phyloP scores from a whole-genome alignment of 208 protist genomes.

The Leishmania tarentolae region DNA sequence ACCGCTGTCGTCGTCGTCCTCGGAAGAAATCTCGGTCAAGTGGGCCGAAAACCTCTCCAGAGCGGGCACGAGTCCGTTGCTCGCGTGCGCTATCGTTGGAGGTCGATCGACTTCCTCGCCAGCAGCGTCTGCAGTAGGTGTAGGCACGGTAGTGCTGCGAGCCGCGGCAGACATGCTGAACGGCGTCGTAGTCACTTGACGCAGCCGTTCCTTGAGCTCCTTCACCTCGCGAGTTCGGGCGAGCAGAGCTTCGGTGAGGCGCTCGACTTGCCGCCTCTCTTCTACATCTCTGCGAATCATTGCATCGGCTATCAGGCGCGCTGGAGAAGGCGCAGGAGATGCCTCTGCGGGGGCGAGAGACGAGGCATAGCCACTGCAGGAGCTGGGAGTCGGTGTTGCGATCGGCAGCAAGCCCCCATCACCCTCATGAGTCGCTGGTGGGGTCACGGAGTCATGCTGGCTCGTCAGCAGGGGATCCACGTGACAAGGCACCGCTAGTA shows the following conservation, averaged over 20 bases:
- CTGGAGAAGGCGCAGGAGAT: background rate
- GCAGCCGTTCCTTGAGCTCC: conserved; percentile 11
- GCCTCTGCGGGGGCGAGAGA: background rate
- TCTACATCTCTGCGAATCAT: background rate
- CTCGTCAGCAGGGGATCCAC: background rate
- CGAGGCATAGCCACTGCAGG: background rate
- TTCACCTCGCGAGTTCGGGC: conserved; percentile 11
- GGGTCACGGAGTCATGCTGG: background rate
- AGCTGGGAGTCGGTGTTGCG: background rate
- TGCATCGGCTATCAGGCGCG: background rate
- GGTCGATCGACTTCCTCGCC: conserved; percentile 14
- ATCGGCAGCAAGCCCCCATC: background rate
- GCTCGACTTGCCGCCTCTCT: background rate
- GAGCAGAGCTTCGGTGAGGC: conserved; percentile 15
- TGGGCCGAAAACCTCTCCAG: background rate
- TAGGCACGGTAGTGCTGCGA: background rate
- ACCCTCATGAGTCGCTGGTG: background rate
- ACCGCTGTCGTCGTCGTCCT: background rate
- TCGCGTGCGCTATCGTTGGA: conserved; percentile 30
- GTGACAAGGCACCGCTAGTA: background rate
- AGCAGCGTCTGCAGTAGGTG: too few species aligned
- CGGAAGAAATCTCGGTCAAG: background rate
- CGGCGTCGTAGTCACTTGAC: background rate
- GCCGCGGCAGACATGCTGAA: background rate
- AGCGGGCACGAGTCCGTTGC: conserved; percentile 22